A percentile compares a stretch with the other conserved stretches of the same genome.
These are phyloP conservation scores for Pisolithus thermaeus DNA, from an alignment of 1,284 basidiomycete genomes.

Conservation along the genomic window DNA sequence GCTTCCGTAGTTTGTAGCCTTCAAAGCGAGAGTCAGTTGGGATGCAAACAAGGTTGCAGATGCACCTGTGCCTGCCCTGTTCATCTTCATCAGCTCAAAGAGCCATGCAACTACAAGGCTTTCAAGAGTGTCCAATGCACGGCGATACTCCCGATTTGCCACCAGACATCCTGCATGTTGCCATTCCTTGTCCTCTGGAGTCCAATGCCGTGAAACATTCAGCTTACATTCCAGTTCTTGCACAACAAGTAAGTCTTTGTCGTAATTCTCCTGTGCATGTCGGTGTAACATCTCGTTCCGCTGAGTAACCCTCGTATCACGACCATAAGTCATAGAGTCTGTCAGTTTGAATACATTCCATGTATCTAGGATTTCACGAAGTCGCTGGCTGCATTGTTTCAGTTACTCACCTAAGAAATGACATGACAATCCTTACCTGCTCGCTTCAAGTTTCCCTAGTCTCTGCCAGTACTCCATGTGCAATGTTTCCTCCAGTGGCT, in stretches of 20 bases:
- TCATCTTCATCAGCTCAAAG: conserved; percentile 11
- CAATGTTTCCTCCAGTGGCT: conserved; percentile 17
- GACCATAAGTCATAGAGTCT: neutral
- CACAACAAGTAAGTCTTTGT: neutral
- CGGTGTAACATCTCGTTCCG: neutral
- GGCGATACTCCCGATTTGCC: conserved; percentile 9
- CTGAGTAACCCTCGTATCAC: neutral
- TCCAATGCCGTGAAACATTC: conserved; percentile 2
- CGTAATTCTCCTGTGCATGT: conserved; percentile 1
- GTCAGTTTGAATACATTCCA: neutral
- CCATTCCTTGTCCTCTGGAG: neutral
- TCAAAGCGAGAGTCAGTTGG: no score
- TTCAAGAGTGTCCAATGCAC: conserved; percentile 16
- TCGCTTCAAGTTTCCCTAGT: conserved; percentile 10
- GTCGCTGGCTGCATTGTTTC: no score
- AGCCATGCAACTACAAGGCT: conserved; percentile 14
- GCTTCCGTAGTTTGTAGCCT: conserved; percentile 26
- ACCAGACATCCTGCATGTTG: conserved; percentile 2
- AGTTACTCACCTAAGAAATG: neutral
- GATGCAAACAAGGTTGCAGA: neutral
- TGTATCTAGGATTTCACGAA: no score
- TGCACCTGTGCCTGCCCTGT: conserved; percentile 3
- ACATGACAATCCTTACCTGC: neutral
- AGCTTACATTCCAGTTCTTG: conserved; percentile 11
- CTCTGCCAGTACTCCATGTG: conserved; percentile 22